These are phyloP conservation scores for Cytospora piceicola DNA, from an alignment of 2,329 filamentous ascomycete species.

Conservation along the genomic window DNA sequence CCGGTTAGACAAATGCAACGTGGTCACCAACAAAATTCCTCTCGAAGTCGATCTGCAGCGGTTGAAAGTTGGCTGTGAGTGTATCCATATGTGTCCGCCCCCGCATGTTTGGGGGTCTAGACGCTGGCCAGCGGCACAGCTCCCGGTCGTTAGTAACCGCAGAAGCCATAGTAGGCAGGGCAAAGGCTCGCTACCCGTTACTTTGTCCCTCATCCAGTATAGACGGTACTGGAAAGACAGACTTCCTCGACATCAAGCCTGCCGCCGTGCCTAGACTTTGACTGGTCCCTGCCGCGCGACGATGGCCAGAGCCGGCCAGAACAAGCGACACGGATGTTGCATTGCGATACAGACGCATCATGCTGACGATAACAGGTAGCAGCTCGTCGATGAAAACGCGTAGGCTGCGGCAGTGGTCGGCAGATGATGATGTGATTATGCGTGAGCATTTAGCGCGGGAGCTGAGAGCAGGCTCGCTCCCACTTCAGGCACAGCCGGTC, in stretches of 20 bases:
- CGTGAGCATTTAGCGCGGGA: not conserved
- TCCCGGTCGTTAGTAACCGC: not conserved
- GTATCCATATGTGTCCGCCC: not conserved
- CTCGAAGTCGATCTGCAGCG: constrained; percentile 7
- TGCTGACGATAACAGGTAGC: not conserved
- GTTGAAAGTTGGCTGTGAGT: constrained; percentile 4
- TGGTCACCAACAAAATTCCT: constrained; percentile 9
- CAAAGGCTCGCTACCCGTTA: not conserved
- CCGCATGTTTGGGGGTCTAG: constrained; percentile 13
- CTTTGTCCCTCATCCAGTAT: not conserved
- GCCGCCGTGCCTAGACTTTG: not conserved
- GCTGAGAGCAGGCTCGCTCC: constrained; percentile 12
- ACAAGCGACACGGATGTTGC: constrained; percentile 11
- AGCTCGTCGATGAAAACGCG: constrained; percentile 4
- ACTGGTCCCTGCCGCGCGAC: constrained; percentile 6
- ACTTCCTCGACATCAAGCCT: not conserved
- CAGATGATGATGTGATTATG: not conserved
- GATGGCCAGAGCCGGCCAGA: not conserved
- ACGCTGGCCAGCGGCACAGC: constrained; percentile 17
- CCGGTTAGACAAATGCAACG: not conserved
- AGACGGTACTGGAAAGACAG: not conserved
- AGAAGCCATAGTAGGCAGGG: not conserved
- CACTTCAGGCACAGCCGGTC: constrained; percentile 10
- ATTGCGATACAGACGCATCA: not conserved
- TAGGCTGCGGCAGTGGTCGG: constrained; percentile 20